A percentile compares a stretch with the other conserved stretches of the same genome.
Evolutionary conservation across 2,329 filamentous ascomycete species (phyloP).

Genomic region (Aspergillus ustus): DNA sequence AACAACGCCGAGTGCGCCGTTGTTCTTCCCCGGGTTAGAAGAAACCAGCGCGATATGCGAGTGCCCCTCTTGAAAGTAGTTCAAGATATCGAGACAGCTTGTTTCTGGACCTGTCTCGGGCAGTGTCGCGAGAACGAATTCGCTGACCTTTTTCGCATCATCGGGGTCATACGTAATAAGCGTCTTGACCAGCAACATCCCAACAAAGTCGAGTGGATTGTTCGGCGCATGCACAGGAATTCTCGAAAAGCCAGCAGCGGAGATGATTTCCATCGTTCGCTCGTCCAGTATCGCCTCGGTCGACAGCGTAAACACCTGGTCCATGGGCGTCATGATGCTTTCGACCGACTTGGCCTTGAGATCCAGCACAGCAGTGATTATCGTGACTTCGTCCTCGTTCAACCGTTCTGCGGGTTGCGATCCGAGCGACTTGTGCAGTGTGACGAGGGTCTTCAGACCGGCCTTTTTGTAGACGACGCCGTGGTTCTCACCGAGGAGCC

Average conservation of each 20-base stretch:
- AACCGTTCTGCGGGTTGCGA: conserved; percentile 78
- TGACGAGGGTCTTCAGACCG: conserved; percentile 93
- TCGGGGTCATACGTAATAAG: conserved; percentile 98
- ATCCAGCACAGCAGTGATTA: conserved; percentile 95
- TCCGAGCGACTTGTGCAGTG: conserved; percentile 88
- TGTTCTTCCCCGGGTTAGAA: conserved; percentile 82
- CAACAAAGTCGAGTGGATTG: conserved; percentile 85
- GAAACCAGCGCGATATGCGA: conserved; percentile 98
- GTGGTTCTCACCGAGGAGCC: conserved; percentile 89
- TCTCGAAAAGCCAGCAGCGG: conserved; percentile 91
- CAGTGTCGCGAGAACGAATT: conserved; percentile 90
- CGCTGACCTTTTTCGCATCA: conserved; percentile 80
- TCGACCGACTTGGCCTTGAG: conserved; percentile 95
- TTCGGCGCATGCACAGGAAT: conserved; percentile 92
- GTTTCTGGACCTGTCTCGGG: conserved; percentile 95
- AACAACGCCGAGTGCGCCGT: conserved; percentile 88
- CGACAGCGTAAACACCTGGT: conserved; percentile 96
- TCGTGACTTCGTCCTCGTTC: conserved; percentile 97
- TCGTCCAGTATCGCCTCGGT: conserved; percentile 92
- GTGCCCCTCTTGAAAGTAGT: conserved; percentile 99
- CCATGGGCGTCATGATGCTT: conserved; percentile 98
- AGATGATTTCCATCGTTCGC: conserved; percentile 88
- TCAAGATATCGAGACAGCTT: conserved; percentile 96
- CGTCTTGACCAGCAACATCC: conserved; percentile 98
- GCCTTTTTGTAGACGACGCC: conserved; percentile 98